These are phyloP conservation scores for Polygonum aviculare DNA, from an alignment of 148 eudicot genomes.

Conservation along the genomic window DNA sequence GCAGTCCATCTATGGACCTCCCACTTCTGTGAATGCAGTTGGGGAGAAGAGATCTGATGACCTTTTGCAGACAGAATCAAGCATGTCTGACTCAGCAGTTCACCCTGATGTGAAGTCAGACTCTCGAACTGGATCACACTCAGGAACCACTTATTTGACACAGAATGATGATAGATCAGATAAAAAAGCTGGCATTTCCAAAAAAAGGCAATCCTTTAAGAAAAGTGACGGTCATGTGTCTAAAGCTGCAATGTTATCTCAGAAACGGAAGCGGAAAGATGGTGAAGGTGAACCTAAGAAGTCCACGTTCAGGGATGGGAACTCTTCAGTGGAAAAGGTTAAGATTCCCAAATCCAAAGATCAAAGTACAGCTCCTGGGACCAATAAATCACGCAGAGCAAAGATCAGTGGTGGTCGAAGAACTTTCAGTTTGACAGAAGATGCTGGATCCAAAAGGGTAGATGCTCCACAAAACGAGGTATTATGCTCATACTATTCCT, in stretches of 20 bases:
- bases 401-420: conserved; percentile 27
- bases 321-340: conserved; percentile 20
- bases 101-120: conserved; percentile 23
- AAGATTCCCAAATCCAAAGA: conserved; percentile 25
- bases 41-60: background rate
- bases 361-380: conserved; percentile 18
- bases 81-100: conserved; percentile 2
- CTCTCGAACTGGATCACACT: conserved; percentile 17
- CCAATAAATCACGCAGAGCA: conserved; percentile 37
- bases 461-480: conserved; percentile 46
- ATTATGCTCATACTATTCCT: conserved; percentile 8
- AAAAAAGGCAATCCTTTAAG: conserved; percentile 18
- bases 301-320: conserved; percentile 29
- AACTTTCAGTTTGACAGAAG: conserved; percentile 30
- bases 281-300: conserved; percentile 24
- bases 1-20: background rate
- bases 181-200: conserved; percentile 20
- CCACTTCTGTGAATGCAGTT: background rate
- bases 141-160: conserved; percentile 24
- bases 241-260: conserved; percentile 23
- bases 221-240: conserved; percentile 19
- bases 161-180: conserved; percentile 30
- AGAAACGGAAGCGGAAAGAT: conserved; percentile 48
- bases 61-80: background rate
- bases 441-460: conserved; percentile 23